Conservation (phyloP, 2,329 filamentous ascomycete genomes). For the Epichloe sylvatica region DNA sequence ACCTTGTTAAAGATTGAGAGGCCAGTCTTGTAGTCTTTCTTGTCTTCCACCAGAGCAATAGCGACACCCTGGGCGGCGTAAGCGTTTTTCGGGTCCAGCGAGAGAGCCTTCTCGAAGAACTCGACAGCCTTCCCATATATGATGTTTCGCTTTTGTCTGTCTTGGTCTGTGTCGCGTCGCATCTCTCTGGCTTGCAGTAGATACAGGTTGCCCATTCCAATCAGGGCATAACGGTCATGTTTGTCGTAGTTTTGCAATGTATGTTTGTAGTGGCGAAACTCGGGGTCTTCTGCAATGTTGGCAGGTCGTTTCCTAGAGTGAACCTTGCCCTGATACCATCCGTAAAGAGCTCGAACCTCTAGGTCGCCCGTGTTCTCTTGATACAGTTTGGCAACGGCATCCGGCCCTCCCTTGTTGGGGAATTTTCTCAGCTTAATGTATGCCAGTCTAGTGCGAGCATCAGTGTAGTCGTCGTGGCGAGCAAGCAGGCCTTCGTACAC, state of each 20-base stretch:
- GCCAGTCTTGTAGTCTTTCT: constrained; percentile 71
- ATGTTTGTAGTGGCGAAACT: constrained; percentile 92
- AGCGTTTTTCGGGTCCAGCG: constrained; percentile 87
- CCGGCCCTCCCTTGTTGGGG: constrained; percentile 73
- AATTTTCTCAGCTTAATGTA: constrained; percentile 77
- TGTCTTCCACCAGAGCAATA: constrained; percentile 87
- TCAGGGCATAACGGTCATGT: constrained; percentile 91
- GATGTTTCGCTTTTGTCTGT: constrained; percentile 79
- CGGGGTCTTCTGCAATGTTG: constrained; percentile 76
- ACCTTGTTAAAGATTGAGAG: constrained; percentile 83
- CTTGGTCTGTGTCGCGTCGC: constrained; percentile 75
- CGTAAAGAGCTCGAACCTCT: constrained; percentile 83
- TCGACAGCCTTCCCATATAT: constrained; percentile 87
- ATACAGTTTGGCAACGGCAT: constrained; percentile 73
- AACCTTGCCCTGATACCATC: constrained; percentile 82
- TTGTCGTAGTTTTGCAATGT: constrained; percentile 90
- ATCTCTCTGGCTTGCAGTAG: constrained; percentile 83
- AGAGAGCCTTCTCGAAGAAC: constrained; percentile 94
- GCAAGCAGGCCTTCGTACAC: constrained; percentile 77
- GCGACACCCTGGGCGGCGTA: constrained; percentile 93
- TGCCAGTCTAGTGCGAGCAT: constrained; percentile 75
- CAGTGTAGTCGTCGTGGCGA: constrained; percentile 82
- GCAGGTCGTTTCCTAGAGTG: constrained; percentile 65
- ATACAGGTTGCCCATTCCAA: constrained; percentile 92
- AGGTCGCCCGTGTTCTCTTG: constrained; percentile 72